Conservation (phyloP, 345 rosid genomes). For the Pistacia vera region DNA sequence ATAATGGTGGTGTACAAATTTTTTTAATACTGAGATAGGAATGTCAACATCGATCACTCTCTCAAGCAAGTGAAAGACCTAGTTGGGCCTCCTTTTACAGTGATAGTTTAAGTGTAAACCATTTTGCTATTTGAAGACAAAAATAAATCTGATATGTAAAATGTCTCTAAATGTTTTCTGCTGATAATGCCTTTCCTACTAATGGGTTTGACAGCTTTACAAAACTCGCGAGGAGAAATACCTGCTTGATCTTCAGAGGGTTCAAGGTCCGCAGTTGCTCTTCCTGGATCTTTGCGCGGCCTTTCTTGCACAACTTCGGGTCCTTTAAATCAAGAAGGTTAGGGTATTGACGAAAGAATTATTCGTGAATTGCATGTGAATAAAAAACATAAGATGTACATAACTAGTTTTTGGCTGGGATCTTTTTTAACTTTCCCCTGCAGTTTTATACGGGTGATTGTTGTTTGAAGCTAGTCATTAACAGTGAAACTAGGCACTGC, state of each 20-base stretch:
- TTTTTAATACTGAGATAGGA: neutral
- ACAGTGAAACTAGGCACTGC: too few species aligned
- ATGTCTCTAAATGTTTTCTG: neutral
- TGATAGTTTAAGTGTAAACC: neutral
- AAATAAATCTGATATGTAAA: too few species aligned
- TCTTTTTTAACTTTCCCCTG: conserved; percentile 15
- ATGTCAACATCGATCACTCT: neutral
- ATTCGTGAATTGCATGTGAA: conserved; percentile 30
- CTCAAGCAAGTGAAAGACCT: neutral
- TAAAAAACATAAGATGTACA: conserved; percentile 30
- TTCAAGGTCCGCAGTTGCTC: conserved; percentile 84
- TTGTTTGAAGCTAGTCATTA: conserved; percentile 17
- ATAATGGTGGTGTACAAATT: neutral
- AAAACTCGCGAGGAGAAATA: conserved; percentile 87
- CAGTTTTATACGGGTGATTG: conserved; percentile 27
- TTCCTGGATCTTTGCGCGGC: conserved; percentile 95
- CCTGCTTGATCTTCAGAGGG: conserved; percentile 83
- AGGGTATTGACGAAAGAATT: conserved; percentile 18
- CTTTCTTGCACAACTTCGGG: conserved; percentile 83
- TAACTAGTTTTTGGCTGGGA: conserved; percentile 9
- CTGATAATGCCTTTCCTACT: neutral
- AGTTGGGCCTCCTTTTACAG: neutral
- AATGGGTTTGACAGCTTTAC: conserved; percentile 63
- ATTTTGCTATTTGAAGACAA: too few species aligned
- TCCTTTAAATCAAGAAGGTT: conserved; percentile 43